A percentile compares a stretch with the other conserved stretches of the same genome.
Conservation (phyloP, 1,284 basidiomycete genomes). For the Irpex lacteus region DNA sequence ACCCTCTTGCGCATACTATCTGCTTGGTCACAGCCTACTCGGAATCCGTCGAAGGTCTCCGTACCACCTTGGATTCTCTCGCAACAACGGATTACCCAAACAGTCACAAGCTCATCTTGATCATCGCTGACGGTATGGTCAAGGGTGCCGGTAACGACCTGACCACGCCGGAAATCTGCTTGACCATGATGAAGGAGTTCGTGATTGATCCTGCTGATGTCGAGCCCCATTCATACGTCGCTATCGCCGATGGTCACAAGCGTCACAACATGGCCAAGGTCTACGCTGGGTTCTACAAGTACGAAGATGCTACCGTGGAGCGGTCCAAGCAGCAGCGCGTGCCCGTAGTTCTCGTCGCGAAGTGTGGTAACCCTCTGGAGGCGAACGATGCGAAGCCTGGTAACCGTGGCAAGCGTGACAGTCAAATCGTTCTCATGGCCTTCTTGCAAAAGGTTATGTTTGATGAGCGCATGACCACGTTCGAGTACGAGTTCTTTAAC, state of each 20-base stretch:
- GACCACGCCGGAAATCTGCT: constrained; percentile 92
- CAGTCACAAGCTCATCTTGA: constrained; percentile 93
- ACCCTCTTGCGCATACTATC: constrained; percentile 91
- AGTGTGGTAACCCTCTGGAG: constrained; percentile 91
- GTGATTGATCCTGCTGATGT: constrained; percentile 84
- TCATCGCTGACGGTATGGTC: constrained; percentile 98
- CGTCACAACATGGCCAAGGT: constrained; percentile 99
- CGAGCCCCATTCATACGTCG: constrained; percentile 91
- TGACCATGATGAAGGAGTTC: constrained; percentile 98
- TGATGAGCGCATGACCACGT: constrained; percentile 98
- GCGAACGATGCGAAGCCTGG: constrained; percentile 90
- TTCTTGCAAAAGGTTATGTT: constrained; percentile 99
- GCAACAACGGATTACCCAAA: constrained; percentile 99
- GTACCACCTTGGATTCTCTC: constrained; percentile 96
- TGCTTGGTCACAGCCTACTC: constrained; percentile 99
- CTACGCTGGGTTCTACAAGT: constrained; percentile 96
- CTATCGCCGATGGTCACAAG: constrained; percentile 98
- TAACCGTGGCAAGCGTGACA: constrained; percentile 98
- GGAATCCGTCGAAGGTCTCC: constrained; percentile 93
- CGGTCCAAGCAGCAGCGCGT: constrained; percentile 94
- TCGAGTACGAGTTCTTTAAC: constrained; percentile 99
- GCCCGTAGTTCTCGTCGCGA: constrained; percentile 93
- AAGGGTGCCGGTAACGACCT: constrained; percentile 88
- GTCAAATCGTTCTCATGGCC: constrained; percentile 96
- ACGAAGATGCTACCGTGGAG: constrained; percentile 92